Conservation (phyloP, 2,329 filamentous ascomycete genomes). For the Colletotrichum tropicale region DNA sequence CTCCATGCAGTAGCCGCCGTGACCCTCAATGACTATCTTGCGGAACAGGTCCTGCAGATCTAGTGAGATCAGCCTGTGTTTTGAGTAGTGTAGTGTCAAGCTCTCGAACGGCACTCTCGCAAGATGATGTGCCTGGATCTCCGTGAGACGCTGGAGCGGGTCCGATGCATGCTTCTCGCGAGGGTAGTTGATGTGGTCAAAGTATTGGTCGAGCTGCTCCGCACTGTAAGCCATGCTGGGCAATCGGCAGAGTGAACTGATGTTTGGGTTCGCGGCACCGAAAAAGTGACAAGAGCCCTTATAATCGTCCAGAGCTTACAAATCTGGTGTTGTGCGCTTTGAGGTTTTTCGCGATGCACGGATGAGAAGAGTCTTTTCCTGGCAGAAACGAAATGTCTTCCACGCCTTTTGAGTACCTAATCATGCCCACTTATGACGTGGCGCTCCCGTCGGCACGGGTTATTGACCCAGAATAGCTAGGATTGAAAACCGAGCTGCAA, state of each 20-base stretch:
- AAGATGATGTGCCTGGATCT: slow-evolving; percentile 45
- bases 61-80: slow-evolving; percentile 37
- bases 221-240: slow-evolving; percentile 23
- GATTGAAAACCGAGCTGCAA: background rate
- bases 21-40: slow-evolving; percentile 47
- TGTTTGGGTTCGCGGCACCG: background rate
- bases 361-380: background rate
- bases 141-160: slow-evolving; percentile 32
- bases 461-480: background rate
- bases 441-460: background rate
- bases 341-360: background rate
- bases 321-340: background rate
- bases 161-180: slow-evolving; percentile 22
- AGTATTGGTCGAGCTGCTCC: slow-evolving; percentile 32
- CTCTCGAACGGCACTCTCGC: slow-evolving; percentile 60
- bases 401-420: background rate
- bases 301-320: background rate
- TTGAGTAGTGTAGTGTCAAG: slow-evolving; percentile 55
- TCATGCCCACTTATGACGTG: background rate
- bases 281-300: background rate
- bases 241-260: background rate
- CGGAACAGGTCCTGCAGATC: slow-evolving; percentile 44
- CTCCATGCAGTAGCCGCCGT: slow-evolving; percentile 62
- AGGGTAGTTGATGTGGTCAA: slow-evolving; percentile 32
- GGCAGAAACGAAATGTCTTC: background rate